A percentile compares a stretch with the other conserved stretches of the same genome.
Evolutionary conservation across 2,329 filamentous ascomycete species (phyloP).

Genomic region (Phyllosticta citribraziliensis): DNA sequence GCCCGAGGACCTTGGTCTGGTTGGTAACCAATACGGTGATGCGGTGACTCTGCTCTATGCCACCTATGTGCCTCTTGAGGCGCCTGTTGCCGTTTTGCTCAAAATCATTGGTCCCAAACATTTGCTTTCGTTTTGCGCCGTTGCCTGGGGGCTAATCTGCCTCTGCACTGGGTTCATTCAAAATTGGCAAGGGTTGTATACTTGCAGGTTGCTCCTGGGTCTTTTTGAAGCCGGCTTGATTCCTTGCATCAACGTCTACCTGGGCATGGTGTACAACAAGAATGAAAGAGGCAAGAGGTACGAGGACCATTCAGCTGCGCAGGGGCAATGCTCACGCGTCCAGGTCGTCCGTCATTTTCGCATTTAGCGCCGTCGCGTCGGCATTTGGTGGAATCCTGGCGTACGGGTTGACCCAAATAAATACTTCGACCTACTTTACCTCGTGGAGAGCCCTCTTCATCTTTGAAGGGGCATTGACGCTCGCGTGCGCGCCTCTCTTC

Average conservation of each 20-base stretch:
- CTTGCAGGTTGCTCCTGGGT: conserved; percentile 37
- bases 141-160: conserved; percentile 39
- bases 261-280: conserved; percentile 10
- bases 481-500: conserved; percentile 16
- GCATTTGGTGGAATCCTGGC: conserved; percentile 53
- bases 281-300: conserved; percentile 30
- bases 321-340: conserved; percentile 32
- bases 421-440: conserved; percentile 37
- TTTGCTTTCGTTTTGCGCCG: conserved; percentile 38
- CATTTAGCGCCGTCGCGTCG: conserved; percentile 49
- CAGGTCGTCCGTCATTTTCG: conserved; percentile 28
- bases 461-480: conserved; percentile 16
- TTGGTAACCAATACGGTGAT: conserved; percentile 4
- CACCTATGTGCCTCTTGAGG: conserved; percentile 37
- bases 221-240: conserved; percentile 22
- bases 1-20: conserved; percentile 2
- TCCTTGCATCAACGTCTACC: conserved; percentile 9
- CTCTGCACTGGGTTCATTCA: conserved; percentile 41
- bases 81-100: conserved; percentile 51
- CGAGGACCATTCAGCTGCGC: conserved; percentile 48
- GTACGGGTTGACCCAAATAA: conserved; percentile 51
- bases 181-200: conserved; percentile 35
- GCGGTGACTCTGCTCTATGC: conserved; percentile 54
- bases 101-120: conserved; percentile 46
- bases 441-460: conserved; percentile 28